phyloP scores from a whole-genome alignment of 1,284 basidiomycete species.

The Exobasidium rhododendri region DNA sequence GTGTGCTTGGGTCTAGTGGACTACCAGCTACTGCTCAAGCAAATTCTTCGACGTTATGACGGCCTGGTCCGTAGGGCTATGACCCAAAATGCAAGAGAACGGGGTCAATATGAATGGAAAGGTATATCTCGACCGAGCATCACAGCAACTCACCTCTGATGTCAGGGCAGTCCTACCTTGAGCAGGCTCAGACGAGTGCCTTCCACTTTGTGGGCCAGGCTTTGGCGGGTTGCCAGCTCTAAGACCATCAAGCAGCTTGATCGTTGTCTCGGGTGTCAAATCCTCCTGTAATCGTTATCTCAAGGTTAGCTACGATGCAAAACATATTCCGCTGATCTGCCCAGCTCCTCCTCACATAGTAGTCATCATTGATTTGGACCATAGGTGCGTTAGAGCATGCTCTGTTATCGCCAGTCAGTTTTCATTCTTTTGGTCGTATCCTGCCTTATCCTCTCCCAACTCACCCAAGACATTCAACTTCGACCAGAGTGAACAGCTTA shows the following conservation, averaged over 20 bases:
- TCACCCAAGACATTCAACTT: constrained; percentile 86
- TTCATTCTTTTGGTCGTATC: not conserved
- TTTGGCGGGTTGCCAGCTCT: constrained; percentile 80
- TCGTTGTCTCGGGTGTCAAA: constrained; percentile 83
- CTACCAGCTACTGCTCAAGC: too few relatives aligned
- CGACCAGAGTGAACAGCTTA: constrained; percentile 93
- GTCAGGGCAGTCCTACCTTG: constrained; percentile 75
- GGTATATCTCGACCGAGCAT: not conserved
- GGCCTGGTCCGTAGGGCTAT: constrained; percentile 89
- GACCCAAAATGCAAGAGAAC: not conserved
- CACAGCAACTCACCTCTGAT: constrained; percentile 64
- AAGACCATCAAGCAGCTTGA: constrained; percentile 81
- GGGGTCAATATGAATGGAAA: constrained; percentile 19
- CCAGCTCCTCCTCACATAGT: constrained; percentile 77
- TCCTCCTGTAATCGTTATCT: constrained; percentile 69
- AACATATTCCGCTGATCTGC: not conserved
- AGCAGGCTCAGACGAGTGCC: constrained; percentile 78
- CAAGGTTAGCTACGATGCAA: not conserved
- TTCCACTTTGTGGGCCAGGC: constrained; percentile 83
- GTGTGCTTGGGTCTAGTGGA: too few relatives aligned
- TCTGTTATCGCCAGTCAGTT: constrained; percentile 54
- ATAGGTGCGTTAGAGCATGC: constrained; percentile 99
- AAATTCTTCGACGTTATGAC: constrained; percentile 83
- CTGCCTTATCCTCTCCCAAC: constrained; percentile 5
- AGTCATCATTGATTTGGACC: constrained; percentile 94